Evolutionary conservation across 2,329 filamentous ascomycete species (phyloP).

Genomic region (Aquanectria penicillioides): DNA sequence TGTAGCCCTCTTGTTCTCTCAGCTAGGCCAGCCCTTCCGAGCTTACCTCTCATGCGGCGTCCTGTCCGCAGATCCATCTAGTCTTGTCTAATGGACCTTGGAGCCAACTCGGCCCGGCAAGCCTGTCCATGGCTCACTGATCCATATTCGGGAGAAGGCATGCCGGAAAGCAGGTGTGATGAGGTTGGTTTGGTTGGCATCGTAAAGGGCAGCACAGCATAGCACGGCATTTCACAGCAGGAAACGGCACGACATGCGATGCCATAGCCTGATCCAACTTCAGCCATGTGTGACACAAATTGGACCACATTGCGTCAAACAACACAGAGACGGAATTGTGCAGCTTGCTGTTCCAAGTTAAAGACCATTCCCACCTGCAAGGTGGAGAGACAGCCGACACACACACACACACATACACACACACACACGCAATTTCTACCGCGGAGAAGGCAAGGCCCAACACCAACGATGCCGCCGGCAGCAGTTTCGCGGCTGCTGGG

Average conservation of each 20-base stretch:
- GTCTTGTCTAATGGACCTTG: constrained; percentile 22
- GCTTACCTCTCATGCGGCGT: too few relatives aligned
- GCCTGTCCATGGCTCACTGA: constrained; percentile 30
- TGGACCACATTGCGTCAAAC: constrained; percentile 32
- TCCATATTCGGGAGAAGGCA: too few relatives aligned
- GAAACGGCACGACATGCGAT: constrained; percentile 22
- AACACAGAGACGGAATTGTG: constrained; percentile 32
- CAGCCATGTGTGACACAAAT: constrained; percentile 34
- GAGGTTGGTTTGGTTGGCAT: not conserved
- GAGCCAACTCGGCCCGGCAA: constrained; percentile 17
- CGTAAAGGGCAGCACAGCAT: constrained; percentile 20
- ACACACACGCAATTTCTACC: constrained; percentile 8
- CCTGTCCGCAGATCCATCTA: constrained; percentile 22
- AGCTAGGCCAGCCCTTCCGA: not conserved
- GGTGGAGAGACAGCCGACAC: not conserved
- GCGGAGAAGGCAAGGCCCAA: constrained; percentile 21
- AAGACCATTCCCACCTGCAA: constrained; percentile 27
- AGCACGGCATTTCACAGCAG: constrained; percentile 35
- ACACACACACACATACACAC: not conserved
- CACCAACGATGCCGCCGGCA: constrained; percentile 28
- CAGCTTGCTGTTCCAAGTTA: constrained; percentile 27
- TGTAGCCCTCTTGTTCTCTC: not conserved
- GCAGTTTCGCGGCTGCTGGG: constrained; percentile 29
- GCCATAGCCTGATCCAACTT: constrained; percentile 28
- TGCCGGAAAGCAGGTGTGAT: constrained; percentile 23